Percentiles rank a stretch among this genome's conserved stretches.
phyloP scores from a whole-genome alignment of 352 stramenopile species.

The Phytophthora hybrid region DNA sequence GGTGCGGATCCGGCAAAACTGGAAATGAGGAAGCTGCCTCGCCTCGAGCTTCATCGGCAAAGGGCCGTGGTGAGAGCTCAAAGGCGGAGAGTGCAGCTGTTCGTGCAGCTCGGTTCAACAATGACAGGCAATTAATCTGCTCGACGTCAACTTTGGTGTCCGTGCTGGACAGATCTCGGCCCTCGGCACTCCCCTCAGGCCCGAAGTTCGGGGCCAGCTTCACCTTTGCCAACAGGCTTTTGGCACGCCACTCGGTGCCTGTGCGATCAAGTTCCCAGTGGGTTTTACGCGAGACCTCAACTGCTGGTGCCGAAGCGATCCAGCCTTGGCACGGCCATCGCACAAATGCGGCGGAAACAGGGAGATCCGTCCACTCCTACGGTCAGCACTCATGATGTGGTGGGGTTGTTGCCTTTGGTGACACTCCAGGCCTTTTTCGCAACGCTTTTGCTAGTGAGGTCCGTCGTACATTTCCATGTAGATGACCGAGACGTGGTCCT shows the following conservation, averaged over 20 bases:
- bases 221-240: too few species aligned
- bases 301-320: constrained; percentile 20
- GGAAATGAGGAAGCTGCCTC: constrained; percentile 17
- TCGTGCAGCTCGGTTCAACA: constrained; percentile 17
- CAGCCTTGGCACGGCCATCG: not conserved
- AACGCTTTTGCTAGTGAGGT: constrained; percentile 22
- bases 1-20: constrained; percentile 20
- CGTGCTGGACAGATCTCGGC: constrained; percentile 28
- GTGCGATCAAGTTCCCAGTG: not conserved
- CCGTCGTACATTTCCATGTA: not conserved
- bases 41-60: not conserved
- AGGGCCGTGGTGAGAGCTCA: not conserved
- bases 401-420: not conserved
- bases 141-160: constrained; percentile 15
- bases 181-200: constrained; percentile 13
- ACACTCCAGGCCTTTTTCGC: constrained; percentile 14
- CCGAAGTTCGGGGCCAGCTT: not conserved
- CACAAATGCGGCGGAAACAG: not conserved
- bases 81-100: constrained; percentile 11
- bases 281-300: not conserved
- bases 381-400: not conserved
- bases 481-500: constrained; percentile 2
- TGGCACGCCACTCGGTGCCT: not conserved
- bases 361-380: not conserved
- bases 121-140: constrained; percentile 8